Evolutionary conservation across 306 rosid genomes (phyloP).

Genomic region (Clitoria ternatea): DNA sequence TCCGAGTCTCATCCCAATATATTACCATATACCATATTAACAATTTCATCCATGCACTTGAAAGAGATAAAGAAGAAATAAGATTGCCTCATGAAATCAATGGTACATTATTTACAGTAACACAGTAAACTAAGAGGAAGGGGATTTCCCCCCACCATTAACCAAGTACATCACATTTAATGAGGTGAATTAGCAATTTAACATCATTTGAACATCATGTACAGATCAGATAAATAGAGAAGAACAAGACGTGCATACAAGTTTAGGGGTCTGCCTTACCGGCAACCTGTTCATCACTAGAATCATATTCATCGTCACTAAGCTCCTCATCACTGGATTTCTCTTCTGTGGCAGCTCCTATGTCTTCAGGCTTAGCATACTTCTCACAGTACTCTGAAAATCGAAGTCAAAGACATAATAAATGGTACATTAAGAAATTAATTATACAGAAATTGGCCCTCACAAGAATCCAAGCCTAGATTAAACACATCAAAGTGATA

Average conservation of each 20-base stretch:
- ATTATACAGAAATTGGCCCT: background rate
- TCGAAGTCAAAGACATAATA: background rate
- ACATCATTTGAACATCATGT: conserved; percentile 40
- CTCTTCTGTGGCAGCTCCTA: conserved; percentile 47
- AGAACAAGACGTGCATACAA: conserved; percentile 9
- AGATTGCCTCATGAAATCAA: conserved; percentile 36
- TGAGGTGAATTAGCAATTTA: conserved; percentile 47
- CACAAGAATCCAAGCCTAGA: background rate
- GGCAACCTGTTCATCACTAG: conserved; percentile 53
- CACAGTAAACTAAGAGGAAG: conserved; percentile 27
- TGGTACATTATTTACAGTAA: conserved; percentile 50
- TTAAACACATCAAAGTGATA: conserved; percentile 2
- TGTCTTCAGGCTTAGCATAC: conserved; percentile 49
- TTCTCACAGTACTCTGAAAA: conserved; percentile 49
- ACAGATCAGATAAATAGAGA: conserved; percentile 27
- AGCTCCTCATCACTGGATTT: conserved; percentile 55
- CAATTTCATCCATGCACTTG: background rate
- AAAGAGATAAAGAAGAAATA: conserved; percentile 5
- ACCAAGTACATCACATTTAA: conserved; percentile 42
- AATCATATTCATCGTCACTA: conserved; percentile 51
- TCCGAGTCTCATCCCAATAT: background rate
- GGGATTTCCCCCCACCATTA: conserved; percentile 41
- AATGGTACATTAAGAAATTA: background rate
- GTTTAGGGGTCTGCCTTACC: conserved; percentile 50
- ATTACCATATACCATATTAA: background rate